Conservation (phyloP, 2,329 filamentous ascomycete species). For the Fusarium hainanense region DNA sequence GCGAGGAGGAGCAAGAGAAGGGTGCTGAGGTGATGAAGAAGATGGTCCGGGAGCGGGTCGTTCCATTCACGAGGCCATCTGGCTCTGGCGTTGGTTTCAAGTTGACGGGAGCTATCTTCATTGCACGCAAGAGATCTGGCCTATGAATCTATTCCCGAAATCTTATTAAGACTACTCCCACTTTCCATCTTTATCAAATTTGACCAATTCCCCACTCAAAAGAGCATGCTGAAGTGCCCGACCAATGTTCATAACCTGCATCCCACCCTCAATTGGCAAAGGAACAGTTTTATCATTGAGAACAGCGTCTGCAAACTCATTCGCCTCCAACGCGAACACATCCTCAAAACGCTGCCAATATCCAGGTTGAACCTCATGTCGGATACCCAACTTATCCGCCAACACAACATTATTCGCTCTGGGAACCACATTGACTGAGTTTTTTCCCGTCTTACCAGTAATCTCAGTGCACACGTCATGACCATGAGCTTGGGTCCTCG, state of each 20-base stretch:
- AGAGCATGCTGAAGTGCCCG: slow-evolving; percentile 68
- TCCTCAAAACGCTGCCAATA: slow-evolving; percentile 73
- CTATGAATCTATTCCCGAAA: no score
- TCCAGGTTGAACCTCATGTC: slow-evolving; percentile 67
- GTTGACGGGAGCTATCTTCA: background rate
- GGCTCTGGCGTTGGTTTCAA: background rate
- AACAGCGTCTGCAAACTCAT: slow-evolving; percentile 69
- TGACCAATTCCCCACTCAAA: slow-evolving; percentile 65
- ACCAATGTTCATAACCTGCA: slow-evolving; percentile 70
- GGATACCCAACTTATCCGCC: slow-evolving; percentile 58
- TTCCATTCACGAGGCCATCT: background rate
- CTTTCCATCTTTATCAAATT: slow-evolving; percentile 59
- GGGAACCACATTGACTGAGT: slow-evolving; percentile 70
- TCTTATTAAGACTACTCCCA: background rate
- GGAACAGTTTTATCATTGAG: slow-evolving; percentile 52
- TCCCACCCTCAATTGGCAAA: slow-evolving; percentile 68
- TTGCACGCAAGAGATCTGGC: background rate
- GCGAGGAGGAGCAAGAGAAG: background rate
- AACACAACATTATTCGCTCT: slow-evolving; percentile 64
- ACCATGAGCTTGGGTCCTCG: slow-evolving; percentile 73
- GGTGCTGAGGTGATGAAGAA: background rate
- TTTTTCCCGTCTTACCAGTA: slow-evolving; percentile 72
- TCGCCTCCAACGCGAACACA: slow-evolving; percentile 70
- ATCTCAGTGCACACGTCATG: slow-evolving; percentile 72
- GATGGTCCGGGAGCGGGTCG: background rate